Conservation (phyloP, 2,329 filamentous ascomycete genomes). For the Xylaria sp. region DNA sequence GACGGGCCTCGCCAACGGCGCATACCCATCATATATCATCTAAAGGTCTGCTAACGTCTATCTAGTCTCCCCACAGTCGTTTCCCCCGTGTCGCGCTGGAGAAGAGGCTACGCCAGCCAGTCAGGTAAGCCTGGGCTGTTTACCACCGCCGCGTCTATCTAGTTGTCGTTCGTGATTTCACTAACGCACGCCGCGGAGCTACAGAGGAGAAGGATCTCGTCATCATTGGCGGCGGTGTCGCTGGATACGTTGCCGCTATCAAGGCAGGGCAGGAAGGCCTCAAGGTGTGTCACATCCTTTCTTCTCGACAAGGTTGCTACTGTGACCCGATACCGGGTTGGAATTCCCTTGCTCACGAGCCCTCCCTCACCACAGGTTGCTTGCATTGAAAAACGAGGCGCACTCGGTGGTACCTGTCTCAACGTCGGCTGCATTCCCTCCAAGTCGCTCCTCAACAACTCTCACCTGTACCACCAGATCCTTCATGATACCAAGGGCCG, state of each 20-base stretch:
- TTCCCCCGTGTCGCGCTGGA: constrained; percentile 63
- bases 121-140: constrained; percentile 56
- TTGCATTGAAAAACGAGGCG: constrained; percentile 98
- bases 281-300: constrained; percentile 71
- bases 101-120: constrained; percentile 68
- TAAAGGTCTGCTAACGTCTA: constrained; percentile 41
- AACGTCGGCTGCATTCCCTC: constrained; percentile 99
- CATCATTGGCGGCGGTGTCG: constrained; percentile 97
- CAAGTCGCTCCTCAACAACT: constrained; percentile 99
- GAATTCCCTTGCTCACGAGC: constrained; percentile 21
- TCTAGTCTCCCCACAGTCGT: constrained; percentile 63
- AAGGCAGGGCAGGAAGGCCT: constrained; percentile 97
- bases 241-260: constrained; percentile 98
- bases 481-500: constrained; percentile 97
- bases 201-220: constrained; percentile 94
- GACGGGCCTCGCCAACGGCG: constrained; percentile 31
- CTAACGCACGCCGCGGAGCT: constrained; percentile 33
- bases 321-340: constrained; percentile 23
- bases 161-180: constrained; percentile 55
- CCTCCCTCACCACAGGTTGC: constrained; percentile 71
- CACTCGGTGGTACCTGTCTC: constrained; percentile 94
- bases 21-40: constrained; percentile 27
- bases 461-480: constrained; percentile 96
- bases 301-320: background rate
- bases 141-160: background rate